Percentiles rank a stretch among this genome's conserved stretches.
phyloP scores from a whole-genome alignment of 192 early-diverging fungal genomes.

The Coemansia sp. region DNA sequence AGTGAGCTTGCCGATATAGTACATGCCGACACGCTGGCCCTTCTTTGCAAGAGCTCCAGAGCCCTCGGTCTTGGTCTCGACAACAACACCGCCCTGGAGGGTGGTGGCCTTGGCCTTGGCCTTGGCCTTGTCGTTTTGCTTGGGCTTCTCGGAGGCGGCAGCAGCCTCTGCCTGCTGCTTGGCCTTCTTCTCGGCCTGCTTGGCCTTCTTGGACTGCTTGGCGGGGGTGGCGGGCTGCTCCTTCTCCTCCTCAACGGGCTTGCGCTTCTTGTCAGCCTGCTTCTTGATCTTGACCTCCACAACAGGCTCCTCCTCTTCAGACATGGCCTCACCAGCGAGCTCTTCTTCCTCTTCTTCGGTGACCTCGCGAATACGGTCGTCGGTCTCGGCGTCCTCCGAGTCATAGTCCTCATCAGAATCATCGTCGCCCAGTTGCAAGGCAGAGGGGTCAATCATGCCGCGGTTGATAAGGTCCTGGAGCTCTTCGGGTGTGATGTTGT shows the following conservation, averaged over 20 bases:
- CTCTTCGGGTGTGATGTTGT: constrained; percentile 21
- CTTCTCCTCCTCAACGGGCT: constrained; percentile 25
- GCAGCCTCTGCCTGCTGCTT: constrained; percentile 22
- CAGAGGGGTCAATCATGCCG: constrained; percentile 32
- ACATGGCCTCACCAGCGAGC: constrained; percentile 37
- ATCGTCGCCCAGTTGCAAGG: constrained; percentile 10
- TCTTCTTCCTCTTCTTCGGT: constrained; percentile 44
- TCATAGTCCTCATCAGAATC: constrained; percentile 48
- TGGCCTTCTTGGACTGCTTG: constrained; percentile 41
- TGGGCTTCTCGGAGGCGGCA: constrained; percentile 15
- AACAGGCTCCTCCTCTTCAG: constrained; percentile 25
- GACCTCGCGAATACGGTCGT: constrained; percentile 46
- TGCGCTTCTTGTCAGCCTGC: constrained; percentile 45
- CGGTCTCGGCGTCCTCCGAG: constrained; percentile 45
- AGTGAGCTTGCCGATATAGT: constrained; percentile 90
- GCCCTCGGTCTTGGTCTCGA: constrained; percentile 75
- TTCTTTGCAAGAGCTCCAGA: constrained; percentile 62
- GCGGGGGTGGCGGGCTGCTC: constrained; percentile 4
- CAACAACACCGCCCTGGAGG: constrained; percentile 71
- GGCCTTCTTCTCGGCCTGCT: constrained; percentile 40
- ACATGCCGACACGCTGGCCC: constrained; percentile 68
- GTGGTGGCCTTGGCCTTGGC: constrained; percentile 45
- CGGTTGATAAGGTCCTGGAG: constrained; percentile 33
- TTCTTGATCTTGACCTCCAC: constrained; percentile 56
- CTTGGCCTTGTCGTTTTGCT: constrained; percentile 33